Evolutionary conservation across 306 rosid species (phyloP), one percentile per base, ranked within the genome.

Genomic region (Ziziphus jujuba): DNA sequence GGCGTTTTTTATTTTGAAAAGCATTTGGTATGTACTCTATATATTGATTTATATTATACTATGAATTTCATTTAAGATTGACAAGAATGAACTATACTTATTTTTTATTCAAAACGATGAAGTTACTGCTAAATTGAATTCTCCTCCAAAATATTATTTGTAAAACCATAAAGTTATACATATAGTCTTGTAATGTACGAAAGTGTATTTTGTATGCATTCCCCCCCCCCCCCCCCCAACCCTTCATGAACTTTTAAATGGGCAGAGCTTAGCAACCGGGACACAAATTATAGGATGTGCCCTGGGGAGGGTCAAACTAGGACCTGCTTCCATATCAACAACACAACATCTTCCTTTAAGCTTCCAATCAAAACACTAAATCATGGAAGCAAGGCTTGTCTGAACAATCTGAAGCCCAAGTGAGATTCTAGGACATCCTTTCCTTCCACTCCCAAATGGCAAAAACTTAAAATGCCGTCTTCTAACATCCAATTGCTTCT

Each of bases 381-480:
- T 53, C 92, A 91, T 82, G 21, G 76, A 85, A 28, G 79, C 95
- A 15, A 91, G 77, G 10, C 74, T 80, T 2, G 86, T 24, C 13
- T 82, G 90, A 66, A 86, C 89, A 53, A 91, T 71, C 12, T 79
- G 84, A 64, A 91, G 44, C n/a, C 92, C 97, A n/a, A 91, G 75
- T 17, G 97, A 72, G 6, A 83, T 81, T 65, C 95, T 92, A 49
- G 97, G 97, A 20, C 95, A 91, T 12, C 84, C 83, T 79, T 95
- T 87, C 84, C 97, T 87, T 49, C 97, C 97, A 59, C 89, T 85
- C 47, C 95, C 96, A 70, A 90, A 90, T 33, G 96, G 89, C 60
- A 89, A 40, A 3, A 82, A 43, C 5, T 87, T 66, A 34, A 70
- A 87, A 69, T 81, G 69, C 0, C 84, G 84, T 23, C 91, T 92